Evolutionary conservation across 2,329 filamentous ascomycete genomes (phyloP), one percentile per base, ranked within the genome.

Genomic region (Acephala macrosclerotiorum): DNA sequence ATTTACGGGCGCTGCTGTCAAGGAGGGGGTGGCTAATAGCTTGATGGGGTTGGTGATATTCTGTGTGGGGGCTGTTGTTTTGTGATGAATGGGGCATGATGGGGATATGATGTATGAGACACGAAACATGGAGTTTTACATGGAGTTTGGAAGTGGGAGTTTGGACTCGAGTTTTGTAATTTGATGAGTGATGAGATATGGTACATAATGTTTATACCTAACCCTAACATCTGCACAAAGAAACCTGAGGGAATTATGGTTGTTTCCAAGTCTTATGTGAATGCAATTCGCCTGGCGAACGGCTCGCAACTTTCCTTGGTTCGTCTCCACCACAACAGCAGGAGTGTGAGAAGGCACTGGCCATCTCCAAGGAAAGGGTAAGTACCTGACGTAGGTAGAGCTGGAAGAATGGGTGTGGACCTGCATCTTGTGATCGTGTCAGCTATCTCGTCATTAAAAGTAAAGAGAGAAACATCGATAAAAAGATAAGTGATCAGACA

Each of bases 401-500:
- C 29, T 33, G 29, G 29, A 33, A 33, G 29, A n/a, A n/a, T n/a
- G n/a, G 29, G 45, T 42, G 18, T 49, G 45, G n/a, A 49, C 20
- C 20, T 40, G 26, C 2, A 38, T 22, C 47, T 66, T 56, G 18
- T 14, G 25, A 29, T 53, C 18, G 29, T 62, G 61, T 68, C 55
- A 71, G 68, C 36, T 29, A 61, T 25, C 36, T 38, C 3, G 5
- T 42, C 42, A 36, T 9, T 8, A 25, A 38, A 14, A 12, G 1
- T 2, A 22, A 49, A 35, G 4, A 25, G 33, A 12, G 35, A 20
- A 12, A 42, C 38, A 16, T 55, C n/a, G 58, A 45, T 40, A 61
- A 7, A 3, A n/a, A 29, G 14, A 42, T 63, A 66, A 71, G 66
- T 71, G 64, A 77, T 92, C 90, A 92, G 90, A 92, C 88, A 93